A percentile compares a stretch with the other conserved stretches of the same genome.
Evolutionary conservation across 345 rosid genomes (phyloP).

Genomic region (Populus euphratica): DNA sequence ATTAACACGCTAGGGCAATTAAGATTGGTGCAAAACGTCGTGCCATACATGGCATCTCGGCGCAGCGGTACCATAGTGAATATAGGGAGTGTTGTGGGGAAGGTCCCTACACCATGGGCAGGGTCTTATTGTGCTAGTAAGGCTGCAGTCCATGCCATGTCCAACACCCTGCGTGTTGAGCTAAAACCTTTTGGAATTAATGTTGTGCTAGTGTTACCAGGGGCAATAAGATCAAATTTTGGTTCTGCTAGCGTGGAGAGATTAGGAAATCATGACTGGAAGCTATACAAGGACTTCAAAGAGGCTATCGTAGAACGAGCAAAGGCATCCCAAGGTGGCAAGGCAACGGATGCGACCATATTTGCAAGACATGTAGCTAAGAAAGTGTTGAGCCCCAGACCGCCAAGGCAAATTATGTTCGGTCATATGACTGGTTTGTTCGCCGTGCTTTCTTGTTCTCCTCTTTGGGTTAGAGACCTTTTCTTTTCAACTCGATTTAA

Average conservation of each 20-base stretch:
- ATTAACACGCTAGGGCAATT: conserved; percentile 60
- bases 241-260: conserved; percentile 36
- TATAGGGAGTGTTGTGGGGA: conserved; percentile 56
- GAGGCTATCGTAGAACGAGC: conserved; percentile 54
- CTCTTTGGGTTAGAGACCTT: conserved; percentile 56
- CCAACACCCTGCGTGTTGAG: conserved; percentile 48
- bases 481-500: conserved; percentile 46
- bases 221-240: conserved; percentile 52
- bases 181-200: conserved; percentile 51
- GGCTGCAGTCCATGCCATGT: conserved; percentile 57
- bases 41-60: conserved; percentile 56
- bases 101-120: conserved; percentile 58
- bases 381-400: conserved; percentile 48
- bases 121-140: conserved; percentile 65
- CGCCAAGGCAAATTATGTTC: conserved; percentile 48
- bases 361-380: conserved; percentile 56
- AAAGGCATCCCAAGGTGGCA: conserved; percentile 43
- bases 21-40: conserved; percentile 58
- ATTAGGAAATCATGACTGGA: conserved; percentile 43
- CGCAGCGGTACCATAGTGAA: conserved; percentile 50
- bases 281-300: conserved; percentile 46
- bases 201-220: conserved; percentile 48
- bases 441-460: conserved; percentile 51
- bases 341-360: conserved; percentile 37
- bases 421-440: conserved; percentile 63